phyloP scores from a whole-genome alignment of 805 yeast species.

The Candida michaelii region DNA sequence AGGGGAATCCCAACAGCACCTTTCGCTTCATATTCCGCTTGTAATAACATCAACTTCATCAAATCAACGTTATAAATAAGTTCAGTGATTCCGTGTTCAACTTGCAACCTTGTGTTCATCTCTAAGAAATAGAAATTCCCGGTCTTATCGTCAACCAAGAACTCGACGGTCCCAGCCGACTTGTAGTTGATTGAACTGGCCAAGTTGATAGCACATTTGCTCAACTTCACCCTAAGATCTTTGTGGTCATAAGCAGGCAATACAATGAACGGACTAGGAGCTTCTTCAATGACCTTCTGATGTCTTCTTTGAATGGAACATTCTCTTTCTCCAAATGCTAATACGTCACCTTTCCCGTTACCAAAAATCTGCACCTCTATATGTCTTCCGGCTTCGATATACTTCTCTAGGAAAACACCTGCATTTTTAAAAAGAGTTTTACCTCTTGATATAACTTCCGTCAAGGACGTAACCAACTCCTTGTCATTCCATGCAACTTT shows the following conservation, averaged over 20 bases:
- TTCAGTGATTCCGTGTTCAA: conserved; percentile 97
- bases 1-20: conserved; percentile 14
- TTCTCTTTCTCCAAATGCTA: conserved; percentile 95
- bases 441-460: conserved; percentile 91
- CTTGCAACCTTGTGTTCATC: conserved; percentile 95
- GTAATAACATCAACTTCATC: conserved; percentile 93
- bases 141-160: conserved; percentile 79
- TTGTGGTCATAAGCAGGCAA: conserved; percentile 48
- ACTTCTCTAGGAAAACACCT: conserved; percentile 94
- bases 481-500: conserved; percentile 82
- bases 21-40: conserved; percentile 80
- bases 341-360: conserved; percentile 88
- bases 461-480: conserved; percentile 80
- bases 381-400: conserved; percentile 92
- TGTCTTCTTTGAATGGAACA: conserved; percentile 96
- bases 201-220: conserved; percentile 78
- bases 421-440: conserved; percentile 88
- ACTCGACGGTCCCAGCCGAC: conserved; percentile 97
- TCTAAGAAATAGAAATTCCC: conserved; percentile 93
- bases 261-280: conserved; percentile 86
- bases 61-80: conserved; percentile 92
- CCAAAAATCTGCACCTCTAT: conserved; percentile 97
- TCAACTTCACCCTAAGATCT: conserved; percentile 67
- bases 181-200: conserved; percentile 83
- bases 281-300: conserved; percentile 93